phyloP scores from a whole-genome alignment of 2,329 filamentous ascomycete genomes.

The Alternaria rosae region DNA sequence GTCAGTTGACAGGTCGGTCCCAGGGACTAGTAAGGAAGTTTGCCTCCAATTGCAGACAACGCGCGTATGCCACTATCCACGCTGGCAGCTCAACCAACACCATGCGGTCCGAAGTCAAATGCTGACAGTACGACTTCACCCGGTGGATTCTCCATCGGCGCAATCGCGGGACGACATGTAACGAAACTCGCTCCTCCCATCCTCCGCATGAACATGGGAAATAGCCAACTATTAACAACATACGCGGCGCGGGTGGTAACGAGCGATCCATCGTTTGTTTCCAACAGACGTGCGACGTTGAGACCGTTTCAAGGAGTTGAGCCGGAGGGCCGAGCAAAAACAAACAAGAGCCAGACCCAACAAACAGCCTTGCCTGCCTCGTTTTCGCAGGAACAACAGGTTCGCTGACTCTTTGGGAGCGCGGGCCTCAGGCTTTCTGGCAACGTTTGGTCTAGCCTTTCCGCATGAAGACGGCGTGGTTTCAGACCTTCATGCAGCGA shows the following conservation, averaged over 20 bases:
- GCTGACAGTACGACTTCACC: background rate
- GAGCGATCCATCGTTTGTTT: constrained; percentile 22
- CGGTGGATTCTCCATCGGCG: background rate
- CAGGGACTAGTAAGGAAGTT: background rate
- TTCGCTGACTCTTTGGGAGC: constrained; percentile 20
- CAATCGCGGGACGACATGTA: constrained; percentile 4
- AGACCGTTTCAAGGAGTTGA: constrained; percentile 37
- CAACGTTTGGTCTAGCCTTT: constrained; percentile 12
- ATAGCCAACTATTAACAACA: constrained; percentile 14
- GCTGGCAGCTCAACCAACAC: background rate
- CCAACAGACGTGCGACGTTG: constrained; percentile 37
- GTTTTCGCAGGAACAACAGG: constrained; percentile 24
- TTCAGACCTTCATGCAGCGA: constrained; percentile 24
- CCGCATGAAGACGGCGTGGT: constrained; percentile 27
- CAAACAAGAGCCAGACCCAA: constrained; percentile 32
- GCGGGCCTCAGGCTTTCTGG: constrained; percentile 3
- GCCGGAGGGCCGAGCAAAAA: constrained; percentile 16
- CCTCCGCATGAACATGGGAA: constrained; percentile 19
- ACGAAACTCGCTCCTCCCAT: constrained; percentile 2
- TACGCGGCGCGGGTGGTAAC: constrained; percentile 12
- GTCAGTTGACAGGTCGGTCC: background rate
- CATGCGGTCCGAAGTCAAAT: background rate
- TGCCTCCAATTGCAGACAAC: background rate
- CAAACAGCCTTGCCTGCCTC: constrained; percentile 29
- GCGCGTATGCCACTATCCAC: background rate